Evolutionary conservation across 1,284 basidiomycete genomes (phyloP).

Genomic region (Tilletia walkeri): DNA sequence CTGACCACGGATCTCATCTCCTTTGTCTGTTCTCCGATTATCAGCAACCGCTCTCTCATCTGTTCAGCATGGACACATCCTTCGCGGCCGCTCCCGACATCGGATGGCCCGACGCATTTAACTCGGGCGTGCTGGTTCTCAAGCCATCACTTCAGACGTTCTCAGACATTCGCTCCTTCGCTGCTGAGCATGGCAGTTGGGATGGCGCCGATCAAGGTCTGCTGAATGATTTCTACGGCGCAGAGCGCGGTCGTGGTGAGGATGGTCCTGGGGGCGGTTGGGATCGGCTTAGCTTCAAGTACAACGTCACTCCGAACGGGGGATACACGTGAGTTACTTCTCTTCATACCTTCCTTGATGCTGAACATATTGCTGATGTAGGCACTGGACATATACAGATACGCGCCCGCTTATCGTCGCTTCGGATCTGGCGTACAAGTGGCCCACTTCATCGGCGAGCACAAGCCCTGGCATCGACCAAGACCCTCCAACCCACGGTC

Average conservation of each 20-base stretch:
- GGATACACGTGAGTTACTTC: slow-evolving; percentile 72
- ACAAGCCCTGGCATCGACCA: slow-evolving; percentile 79
- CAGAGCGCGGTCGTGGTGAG: slow-evolving; percentile 57
- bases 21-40: not conserved
- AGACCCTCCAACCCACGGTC: slow-evolving; percentile 50
- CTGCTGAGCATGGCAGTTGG: slow-evolving; percentile 79
- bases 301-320: slow-evolving; percentile 96
- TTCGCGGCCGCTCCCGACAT: slow-evolving; percentile 86
- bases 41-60: slow-evolving; percentile 39
- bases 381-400: slow-evolving; percentile 57
- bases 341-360: not conserved
- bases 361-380: not conserved
- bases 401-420: slow-evolving; percentile 89
- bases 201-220: slow-evolving; percentile 96
- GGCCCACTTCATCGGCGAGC: slow-evolving; percentile 89
- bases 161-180: slow-evolving; percentile 68
- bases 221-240: slow-evolving; percentile 80
- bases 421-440: slow-evolving; percentile 83
- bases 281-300: slow-evolving; percentile 77
- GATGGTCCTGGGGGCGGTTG: slow-evolving; percentile 66
- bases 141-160: slow-evolving; percentile 80
- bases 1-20: not conserved
- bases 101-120: slow-evolving; percentile 99
- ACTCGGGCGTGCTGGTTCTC: slow-evolving; percentile 88
- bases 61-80: slow-evolving; percentile 33